phyloP scores from a whole-genome alignment of 192 early-diverging fungal genomes.

The Radiomyces spectabilis region DNA sequence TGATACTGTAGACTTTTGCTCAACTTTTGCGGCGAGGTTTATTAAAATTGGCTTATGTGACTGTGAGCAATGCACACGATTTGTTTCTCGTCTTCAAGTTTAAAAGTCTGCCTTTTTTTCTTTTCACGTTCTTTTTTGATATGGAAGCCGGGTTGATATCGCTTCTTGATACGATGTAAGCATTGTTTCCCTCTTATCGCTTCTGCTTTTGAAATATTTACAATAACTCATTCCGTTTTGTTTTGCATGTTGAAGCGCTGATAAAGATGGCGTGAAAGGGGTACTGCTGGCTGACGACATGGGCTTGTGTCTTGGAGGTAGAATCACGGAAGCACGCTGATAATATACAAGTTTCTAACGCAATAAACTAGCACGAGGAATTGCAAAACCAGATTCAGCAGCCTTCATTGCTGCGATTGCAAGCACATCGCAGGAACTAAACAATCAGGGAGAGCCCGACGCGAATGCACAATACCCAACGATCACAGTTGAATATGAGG shows the following conservation, averaged over 20 bases:
- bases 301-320: constrained; percentile 1
- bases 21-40: no score
- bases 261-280: constrained; percentile 1
- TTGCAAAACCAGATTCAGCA: background rate
- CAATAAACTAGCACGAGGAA: background rate
- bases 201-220: no score
- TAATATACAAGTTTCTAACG: background rate
- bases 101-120: no score
- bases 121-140: no score
- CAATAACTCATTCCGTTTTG: background rate
- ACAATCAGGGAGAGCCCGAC: background rate
- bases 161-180: no score
- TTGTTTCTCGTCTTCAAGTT: no score
- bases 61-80: no score
- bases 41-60: no score
- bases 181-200: no score
- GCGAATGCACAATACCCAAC: background rate
- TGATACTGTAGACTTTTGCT: no score
- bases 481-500: background rate
- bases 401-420: background rate
- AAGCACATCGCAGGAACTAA: background rate
- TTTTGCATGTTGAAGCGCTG: background rate
- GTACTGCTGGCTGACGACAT: background rate
- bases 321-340: background rate
- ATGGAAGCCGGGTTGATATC: no score